Percentiles rank a stretch among this genome's conserved stretches.
These are phyloP conservation scores for Linnemannia zychae DNA, from an alignment of 192 early-diverging fungal species.

Conservation along the genomic window DNA sequence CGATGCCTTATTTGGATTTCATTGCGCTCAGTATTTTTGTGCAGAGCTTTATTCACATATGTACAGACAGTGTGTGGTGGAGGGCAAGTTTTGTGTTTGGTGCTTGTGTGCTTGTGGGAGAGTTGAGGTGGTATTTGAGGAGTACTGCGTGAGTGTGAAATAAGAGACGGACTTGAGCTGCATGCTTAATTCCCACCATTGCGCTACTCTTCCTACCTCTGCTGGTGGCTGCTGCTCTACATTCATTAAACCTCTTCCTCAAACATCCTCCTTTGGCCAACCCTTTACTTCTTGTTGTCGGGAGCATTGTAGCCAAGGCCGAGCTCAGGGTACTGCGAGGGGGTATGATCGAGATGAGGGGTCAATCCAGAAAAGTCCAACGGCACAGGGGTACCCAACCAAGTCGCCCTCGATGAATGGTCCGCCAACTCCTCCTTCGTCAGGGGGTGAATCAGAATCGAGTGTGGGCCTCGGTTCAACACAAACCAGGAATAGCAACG, in stretches of 20 bases:
- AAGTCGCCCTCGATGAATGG: slow-evolving; percentile 69
- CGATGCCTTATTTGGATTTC: background rate
- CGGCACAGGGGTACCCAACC: slow-evolving; percentile 69
- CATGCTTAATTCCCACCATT: background rate
- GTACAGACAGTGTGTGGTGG: background rate
- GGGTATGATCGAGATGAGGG: slow-evolving; percentile 52
- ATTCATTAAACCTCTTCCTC: background rate
- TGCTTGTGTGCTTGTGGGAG: too few species aligned
- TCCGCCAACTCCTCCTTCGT: slow-evolving; percentile 65
- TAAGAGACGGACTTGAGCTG: background rate
- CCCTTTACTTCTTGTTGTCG: background rate
- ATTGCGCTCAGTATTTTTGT: background rate
- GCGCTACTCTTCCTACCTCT: background rate
- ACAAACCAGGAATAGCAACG: slow-evolving; percentile 67
- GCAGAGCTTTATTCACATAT: background rate
- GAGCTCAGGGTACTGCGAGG: slow-evolving; percentile 74
- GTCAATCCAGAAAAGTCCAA: slow-evolving; percentile 59
- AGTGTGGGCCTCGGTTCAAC: slow-evolving; percentile 61
- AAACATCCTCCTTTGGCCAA: too few species aligned
- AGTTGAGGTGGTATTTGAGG: too few species aligned
- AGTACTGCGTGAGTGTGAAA: background rate
- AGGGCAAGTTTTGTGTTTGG: background rate
- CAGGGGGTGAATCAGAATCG: slow-evolving; percentile 74
- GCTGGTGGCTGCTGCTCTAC: background rate
- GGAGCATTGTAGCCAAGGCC: slow-evolving; percentile 70